Evolutionary conservation across 208 protist species (phyloP), one percentile per base, ranked within the genome.

Genomic region (Acanthamoeba sp.): DNA sequence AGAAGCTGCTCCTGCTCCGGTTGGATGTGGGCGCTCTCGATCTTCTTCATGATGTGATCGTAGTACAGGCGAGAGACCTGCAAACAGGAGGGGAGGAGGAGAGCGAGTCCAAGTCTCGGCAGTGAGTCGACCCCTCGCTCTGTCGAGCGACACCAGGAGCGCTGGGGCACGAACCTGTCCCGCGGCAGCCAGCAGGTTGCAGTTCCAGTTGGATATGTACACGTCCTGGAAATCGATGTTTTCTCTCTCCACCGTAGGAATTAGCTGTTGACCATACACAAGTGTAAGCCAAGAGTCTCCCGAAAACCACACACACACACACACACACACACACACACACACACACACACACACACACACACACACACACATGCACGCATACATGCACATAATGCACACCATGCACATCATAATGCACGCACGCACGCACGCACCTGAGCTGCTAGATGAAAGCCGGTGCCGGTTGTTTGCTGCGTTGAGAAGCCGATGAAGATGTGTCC

Each of bases 401-500:
- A 59, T 59, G 10, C 14, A 20, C 20, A 59, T 24, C 14, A 24
- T 59, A 59, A 59, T 59, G 10, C 52, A 59, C 52, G 52, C 52
- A 66, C 24, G n/a, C 4, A 66, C 59, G n/a, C 59, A 80, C n/a
- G 29, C 55, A 84, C 76, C 76, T 84, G 76, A 22, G 78, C 78
- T 14, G 78, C 78, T 24, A 87, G 78, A 22, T 87, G 78, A 29
- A 87, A 87, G 0, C 78, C 78, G 10, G 78, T 87, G 78, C 78
- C 78, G 40, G 78, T 87, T 1, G 78, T 87, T 27, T 87, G 78
- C 45, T 87, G 78, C 2, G 78, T 87, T 6, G 78, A 87, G 48
- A 87, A 87, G 78, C 78, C 78, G 78, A 87, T 87, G 78, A 87
- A 87, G 78, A 87, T 87, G 48, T 87, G 78, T 12, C 78, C 78